Evolutionary conservation across 371 early-diverging fungal genomes (phyloP).

Genomic region (Lichtheimia ornata): DNA sequence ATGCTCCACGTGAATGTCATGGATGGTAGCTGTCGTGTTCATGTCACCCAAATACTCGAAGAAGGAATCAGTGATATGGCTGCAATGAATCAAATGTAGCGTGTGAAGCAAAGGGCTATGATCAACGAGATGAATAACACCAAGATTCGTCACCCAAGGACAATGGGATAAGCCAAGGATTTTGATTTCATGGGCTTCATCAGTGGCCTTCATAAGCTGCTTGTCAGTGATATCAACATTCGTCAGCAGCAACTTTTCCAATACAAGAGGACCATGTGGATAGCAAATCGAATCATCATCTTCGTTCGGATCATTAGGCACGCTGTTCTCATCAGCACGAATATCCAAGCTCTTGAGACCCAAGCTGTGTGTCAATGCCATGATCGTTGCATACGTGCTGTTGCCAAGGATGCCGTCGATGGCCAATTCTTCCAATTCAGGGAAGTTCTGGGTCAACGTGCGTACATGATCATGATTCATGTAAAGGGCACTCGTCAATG

Average conservation of each 20-base stretch:
- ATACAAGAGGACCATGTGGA: too few relatives aligned
- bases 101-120: neutral
- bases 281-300: too few relatives aligned
- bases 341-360: constrained; percentile 27
- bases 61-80: constrained; percentile 8
- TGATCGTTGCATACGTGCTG: constrained; percentile 7
- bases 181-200: constrained; percentile 7
- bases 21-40: neutral
- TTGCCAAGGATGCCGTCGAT: constrained; percentile 20
- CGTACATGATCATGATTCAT: constrained; percentile 19
- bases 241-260: too few relatives aligned
- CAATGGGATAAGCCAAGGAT: constrained; percentile 16
- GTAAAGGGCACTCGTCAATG: constrained; percentile 21
- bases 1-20: constrained; percentile 16
- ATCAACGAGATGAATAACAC: constrained; percentile 1
- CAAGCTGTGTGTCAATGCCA: constrained; percentile 17
- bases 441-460: constrained; percentile 16
- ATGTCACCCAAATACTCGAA: neutral
- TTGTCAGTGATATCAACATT: too few relatives aligned
- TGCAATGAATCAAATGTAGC: constrained; percentile 21
- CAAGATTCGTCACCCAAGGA: neutral
- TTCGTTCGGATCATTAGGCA: too few relatives aligned
- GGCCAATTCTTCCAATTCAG: constrained; percentile 16
- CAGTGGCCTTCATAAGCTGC: neutral
- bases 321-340: constrained; percentile 12